Base-by-base conservation (phyloP, 768 basidiomycete species). In the Calocybe indica region DNA sequence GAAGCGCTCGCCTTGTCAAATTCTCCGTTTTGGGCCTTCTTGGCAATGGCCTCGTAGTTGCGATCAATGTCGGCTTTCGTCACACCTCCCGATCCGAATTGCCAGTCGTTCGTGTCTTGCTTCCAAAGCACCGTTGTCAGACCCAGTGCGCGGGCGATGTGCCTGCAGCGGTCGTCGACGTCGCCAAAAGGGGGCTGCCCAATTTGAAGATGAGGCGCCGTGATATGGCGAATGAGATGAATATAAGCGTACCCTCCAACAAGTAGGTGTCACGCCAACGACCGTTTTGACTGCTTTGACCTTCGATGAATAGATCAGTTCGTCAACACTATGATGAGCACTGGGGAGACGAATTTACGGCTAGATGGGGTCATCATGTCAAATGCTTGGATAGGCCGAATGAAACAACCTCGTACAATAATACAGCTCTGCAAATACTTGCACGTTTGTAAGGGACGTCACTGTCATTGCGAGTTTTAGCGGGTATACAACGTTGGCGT, bases 381-480 rank as follows among this genome's bases (percentile, higher is more conserved):
- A 36, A 54, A 14, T 15, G 33, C 37, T 3, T 41, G 28, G 4
- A 0, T 29, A 7, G 5, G 15, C 10, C n/a, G 7, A 29, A 22
- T 15, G 12, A 4, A 4, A 4, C 5, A 5, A 45, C 3, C 7
- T 62, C 78, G 33, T 53, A 77, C 79, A 80, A 64, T 88, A 92
- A 50, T 83, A 88, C 12, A 92, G 69, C 62, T 91, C 88, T 3
- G 87, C 87, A 48, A 89, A 87, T 4, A 79, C 83, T 51, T 83
- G 67, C 53, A 78, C 67, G 58, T 81, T 89, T 7, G 72, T 63
- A 37, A 84, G 68, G 2, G 78, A 57, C 0, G 84, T 84, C 78
- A 75, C 80, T 81, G 47, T 1, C 13, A 30, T 43, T 8, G 10
- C 30, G 40, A 31, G 34, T 47, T 12, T 34, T 22, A n/a, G 13